Evolutionary conservation across 345 rosid genomes (phyloP).

Genomic region (Carallia brachiata): DNA sequence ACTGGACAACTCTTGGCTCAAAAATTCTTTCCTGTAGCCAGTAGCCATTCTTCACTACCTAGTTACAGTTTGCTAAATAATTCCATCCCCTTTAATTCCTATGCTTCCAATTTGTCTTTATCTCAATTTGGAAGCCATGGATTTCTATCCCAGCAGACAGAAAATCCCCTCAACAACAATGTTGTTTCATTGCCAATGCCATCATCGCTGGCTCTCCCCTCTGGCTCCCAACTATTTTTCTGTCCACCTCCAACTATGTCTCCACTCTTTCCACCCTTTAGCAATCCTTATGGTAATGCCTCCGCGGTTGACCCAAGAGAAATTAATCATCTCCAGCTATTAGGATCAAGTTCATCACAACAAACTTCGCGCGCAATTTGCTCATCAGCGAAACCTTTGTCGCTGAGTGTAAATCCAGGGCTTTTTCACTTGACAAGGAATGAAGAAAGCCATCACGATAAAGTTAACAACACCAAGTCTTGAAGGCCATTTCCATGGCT

Average conservation of each 20-base stretch:
- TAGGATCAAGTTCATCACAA: conserved; percentile 11
- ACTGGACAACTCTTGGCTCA: conserved; percentile 42
- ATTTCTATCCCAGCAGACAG: conserved; percentile 49
- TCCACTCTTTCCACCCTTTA: conserved; percentile 53
- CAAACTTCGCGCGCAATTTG: conserved; percentile 13
- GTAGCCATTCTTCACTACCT: conserved; percentile 33
- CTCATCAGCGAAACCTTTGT: conserved; percentile 40
- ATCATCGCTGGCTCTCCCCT: conserved; percentile 34
- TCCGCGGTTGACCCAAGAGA: conserved; percentile 11
- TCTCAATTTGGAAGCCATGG: conserved; percentile 69
- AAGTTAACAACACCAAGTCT: conserved; percentile 32
- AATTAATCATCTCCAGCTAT: conserved; percentile 20
- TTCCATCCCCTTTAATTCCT: conserved; percentile 39
- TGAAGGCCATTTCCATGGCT: background rate
- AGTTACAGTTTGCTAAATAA: conserved; percentile 32
- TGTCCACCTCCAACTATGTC: conserved; percentile 59
- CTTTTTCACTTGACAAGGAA: conserved; percentile 28
- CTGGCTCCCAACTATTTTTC: conserved; percentile 51
- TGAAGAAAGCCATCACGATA: conserved; percentile 16
- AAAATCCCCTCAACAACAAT: conserved; percentile 21
- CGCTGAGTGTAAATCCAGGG: conserved; percentile 37
- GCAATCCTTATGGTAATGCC: conserved; percentile 33
- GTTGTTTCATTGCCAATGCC: conserved; percentile 20
- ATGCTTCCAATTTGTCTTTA: conserved; percentile 63
- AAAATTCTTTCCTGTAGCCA: conserved; percentile 42